A percentile compares a stretch with the other conserved stretches of the same genome.
Conservation (phyloP, 169 alveolate genomes). For the Miamiensis avidus region DNA sequence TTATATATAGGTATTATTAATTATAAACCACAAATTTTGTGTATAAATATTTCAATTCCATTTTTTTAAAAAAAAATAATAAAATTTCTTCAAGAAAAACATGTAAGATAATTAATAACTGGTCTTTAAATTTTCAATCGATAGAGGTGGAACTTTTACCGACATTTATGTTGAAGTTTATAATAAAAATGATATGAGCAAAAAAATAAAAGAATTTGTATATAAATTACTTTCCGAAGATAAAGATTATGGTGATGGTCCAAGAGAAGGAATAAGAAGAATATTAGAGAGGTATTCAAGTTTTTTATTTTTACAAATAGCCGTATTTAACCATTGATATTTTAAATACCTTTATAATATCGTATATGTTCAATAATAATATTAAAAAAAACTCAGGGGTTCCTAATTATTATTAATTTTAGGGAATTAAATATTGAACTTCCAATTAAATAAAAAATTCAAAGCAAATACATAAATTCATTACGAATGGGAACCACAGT, state of each 20-base stretch:
- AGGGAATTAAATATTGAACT: background rate
- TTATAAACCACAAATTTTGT: too few species aligned
- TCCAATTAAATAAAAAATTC: constrained; percentile 6
- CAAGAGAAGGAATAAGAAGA: constrained; percentile 80
- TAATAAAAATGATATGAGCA: background rate
- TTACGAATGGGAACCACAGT: constrained; percentile 85
- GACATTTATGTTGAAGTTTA: constrained; percentile 65
- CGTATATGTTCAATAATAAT: constrained; percentile 2
- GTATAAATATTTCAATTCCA: too few species aligned
- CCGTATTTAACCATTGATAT: too few species aligned
- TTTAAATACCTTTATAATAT: too few species aligned
- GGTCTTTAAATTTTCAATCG: constrained; percentile 65
- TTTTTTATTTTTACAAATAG: background rate
- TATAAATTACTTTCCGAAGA: constrained; percentile 69
- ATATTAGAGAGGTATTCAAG: constrained; percentile 33
- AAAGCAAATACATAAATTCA: constrained; percentile 10
- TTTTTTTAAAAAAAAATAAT: too few species aligned
- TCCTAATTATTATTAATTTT: background rate
- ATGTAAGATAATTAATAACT: too few species aligned
- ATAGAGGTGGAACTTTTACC: constrained; percentile 89
- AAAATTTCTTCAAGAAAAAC: too few species aligned
- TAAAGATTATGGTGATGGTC: constrained; percentile 77
- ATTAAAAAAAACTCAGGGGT: background rate
- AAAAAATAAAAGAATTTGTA: constrained; percentile 8
- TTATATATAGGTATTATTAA: too few species aligned